phyloP scores from a whole-genome alignment of 2,329 filamentous ascomycete genomes.

The Hypocreales sp. region DNA sequence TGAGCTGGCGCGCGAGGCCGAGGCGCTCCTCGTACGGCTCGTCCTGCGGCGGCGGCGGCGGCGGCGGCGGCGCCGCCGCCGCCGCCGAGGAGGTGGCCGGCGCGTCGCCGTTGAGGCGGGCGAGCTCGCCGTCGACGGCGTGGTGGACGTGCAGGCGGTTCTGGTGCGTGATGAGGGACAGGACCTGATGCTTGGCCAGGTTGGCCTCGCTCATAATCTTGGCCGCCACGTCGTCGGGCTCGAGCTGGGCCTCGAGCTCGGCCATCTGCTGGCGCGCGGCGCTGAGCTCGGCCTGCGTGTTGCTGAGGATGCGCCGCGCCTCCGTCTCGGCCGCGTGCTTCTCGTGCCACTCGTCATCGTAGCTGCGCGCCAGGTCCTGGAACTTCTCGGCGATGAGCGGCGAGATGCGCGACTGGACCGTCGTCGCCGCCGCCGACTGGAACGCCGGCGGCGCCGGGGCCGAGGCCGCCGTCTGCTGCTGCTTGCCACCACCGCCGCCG shows the following conservation, averaged over 20 bases:
- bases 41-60: slow-evolving; percentile 10
- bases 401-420: slow-evolving; percentile 53
- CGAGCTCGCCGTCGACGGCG: slow-evolving; percentile 34
- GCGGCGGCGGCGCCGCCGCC: slow-evolving; percentile 22
- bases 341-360: slow-evolving; percentile 61
- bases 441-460: too few species aligned
- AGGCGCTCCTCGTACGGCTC: slow-evolving; percentile 40
- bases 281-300: slow-evolving; percentile 52
- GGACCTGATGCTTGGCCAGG: slow-evolving; percentile 28
- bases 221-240: slow-evolving; percentile 36
- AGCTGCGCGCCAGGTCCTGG: slow-evolving; percentile 51
- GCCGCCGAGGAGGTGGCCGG: slow-evolving; percentile 3
- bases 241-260: slow-evolving; percentile 38
- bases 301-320: slow-evolving; percentile 47
- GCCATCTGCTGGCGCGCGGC: slow-evolving; percentile 42
- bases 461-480: too few species aligned
- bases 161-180: slow-evolving; percentile 34
- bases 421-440: slow-evolving; percentile 50
- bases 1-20: slow-evolving; percentile 40
- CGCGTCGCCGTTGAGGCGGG: slow-evolving; percentile 31
- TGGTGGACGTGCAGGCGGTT: slow-evolving; percentile 36
- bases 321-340: slow-evolving; percentile 57
- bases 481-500: too few species aligned
- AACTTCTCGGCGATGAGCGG: slow-evolving; percentile 58
- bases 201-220: slow-evolving; percentile 36